These are phyloP conservation scores for Coemansia furcata DNA, from an alignment of 192 early-diverging fungal species.

Conservation along the genomic window DNA sequence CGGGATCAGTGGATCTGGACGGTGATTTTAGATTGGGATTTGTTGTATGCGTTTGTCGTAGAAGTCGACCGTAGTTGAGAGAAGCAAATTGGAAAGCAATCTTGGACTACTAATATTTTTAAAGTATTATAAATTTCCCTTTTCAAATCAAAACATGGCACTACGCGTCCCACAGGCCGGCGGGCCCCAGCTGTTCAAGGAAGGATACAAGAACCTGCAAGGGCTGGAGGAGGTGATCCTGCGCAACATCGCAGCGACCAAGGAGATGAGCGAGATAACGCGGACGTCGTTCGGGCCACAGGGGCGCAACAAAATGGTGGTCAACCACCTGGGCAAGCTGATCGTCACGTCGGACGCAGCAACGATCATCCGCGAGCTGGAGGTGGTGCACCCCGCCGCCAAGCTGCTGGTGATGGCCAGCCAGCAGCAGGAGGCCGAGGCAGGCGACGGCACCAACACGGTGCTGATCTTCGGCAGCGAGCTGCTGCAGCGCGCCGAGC, in stretches of 20 bases:
- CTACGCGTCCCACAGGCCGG: constrained; percentile 84
- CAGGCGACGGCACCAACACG: constrained; percentile 96
- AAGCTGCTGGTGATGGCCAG: constrained; percentile 94
- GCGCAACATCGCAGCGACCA: constrained; percentile 91
- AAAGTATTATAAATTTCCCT: neutral
- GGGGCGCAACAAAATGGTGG: constrained; percentile 98
- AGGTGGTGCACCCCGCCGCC: constrained; percentile 97
- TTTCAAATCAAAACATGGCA: constrained; percentile 62
- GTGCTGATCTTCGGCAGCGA: constrained; percentile 93
- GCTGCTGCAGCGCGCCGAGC: constrained; percentile 90
- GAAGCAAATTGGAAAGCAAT: neutral
- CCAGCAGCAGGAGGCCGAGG: constrained; percentile 96
- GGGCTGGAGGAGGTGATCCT: constrained; percentile 95
- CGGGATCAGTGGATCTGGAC: too few relatives aligned
- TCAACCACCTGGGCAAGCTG: constrained; percentile 97
- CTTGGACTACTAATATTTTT: neutral
- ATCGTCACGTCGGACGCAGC: constrained; percentile 99
- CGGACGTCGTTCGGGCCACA: constrained; percentile 97
- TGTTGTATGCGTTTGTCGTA: too few relatives aligned
- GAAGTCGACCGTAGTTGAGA: neutral
- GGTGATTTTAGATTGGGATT: too few relatives aligned
- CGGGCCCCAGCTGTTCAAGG: constrained; percentile 85
- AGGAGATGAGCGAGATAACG: constrained; percentile 89
- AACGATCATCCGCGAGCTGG: constrained; percentile 95
- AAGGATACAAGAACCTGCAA: constrained; percentile 95